Evolutionary conservation across 2,329 filamentous ascomycete species (phyloP), one percentile per base, ranked within the genome.

Genomic region (Coleophoma cylindrospora): DNA sequence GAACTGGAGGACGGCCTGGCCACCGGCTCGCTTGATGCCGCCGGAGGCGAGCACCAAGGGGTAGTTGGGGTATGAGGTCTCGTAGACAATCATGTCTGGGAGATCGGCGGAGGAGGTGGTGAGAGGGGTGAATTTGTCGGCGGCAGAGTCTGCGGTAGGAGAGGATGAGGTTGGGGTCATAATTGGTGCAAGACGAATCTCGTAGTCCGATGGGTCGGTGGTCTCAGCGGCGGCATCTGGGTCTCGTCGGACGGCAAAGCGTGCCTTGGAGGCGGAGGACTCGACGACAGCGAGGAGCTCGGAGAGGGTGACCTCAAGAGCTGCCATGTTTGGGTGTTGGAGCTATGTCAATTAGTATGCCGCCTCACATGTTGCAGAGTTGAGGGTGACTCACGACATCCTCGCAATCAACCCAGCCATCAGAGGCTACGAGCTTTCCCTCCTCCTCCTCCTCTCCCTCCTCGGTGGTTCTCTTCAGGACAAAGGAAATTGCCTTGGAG

Each of bases 1-100:
- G 54, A 66, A 65, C 14, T 55, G 47, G n/a, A 66, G 53, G 37
- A 58, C 43, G 13, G 59, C 49, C 48, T 70, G 66, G 13, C 70
- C 71, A 8, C 69, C 69, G n/a, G 70, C 68, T 17, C 64, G 64
- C 50, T 67, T 67, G 58, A 74, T 72, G 45, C 61, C 63, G 12
- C 68, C 69, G 3, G 64, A 66, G 6, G 68, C 66, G 13, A 73
- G 58, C 40, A 74, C 68, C 17, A 72, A 66, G 1, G 70, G 69
- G 56, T 74, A 74, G 47, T 69, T 68, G 48, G 71, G 64, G 61
- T 73, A 74, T 2, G 71, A 70, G 8, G 70, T 73, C 59, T 73
- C 70, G 58, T 72, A 73, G 49, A 73, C 65, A 52, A 72, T 61
- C 40, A 71, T 66, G 40, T 71, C 68, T 10, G 71, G 71, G 5